Evolutionary conservation across 2,329 filamentous ascomycete species (phyloP).

Genomic region (Pezicula carpinea): DNA sequence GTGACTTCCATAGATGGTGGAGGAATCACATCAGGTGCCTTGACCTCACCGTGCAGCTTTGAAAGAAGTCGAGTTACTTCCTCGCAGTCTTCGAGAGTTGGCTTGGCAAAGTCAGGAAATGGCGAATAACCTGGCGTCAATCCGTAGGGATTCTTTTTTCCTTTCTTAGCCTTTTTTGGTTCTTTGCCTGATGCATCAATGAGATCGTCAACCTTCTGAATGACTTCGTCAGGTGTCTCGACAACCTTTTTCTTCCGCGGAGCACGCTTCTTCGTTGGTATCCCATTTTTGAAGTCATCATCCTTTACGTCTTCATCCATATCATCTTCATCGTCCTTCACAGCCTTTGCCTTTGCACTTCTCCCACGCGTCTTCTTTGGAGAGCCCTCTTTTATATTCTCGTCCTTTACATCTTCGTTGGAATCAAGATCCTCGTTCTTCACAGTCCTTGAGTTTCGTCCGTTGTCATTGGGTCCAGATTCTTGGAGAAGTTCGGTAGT

Average conservation of each 20-base stretch:
- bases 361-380: not conserved
- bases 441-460: no score
- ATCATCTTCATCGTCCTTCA: not conserved
- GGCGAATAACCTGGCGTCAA: constrained; percentile 55
- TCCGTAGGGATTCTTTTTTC: constrained; percentile 41
- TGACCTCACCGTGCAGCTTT: constrained; percentile 59
- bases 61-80: constrained; percentile 64
- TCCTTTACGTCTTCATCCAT: not conserved
- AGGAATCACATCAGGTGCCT: constrained; percentile 62
- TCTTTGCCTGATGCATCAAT: constrained; percentile 3
- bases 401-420: not conserved
- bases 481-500: no score
- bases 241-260: constrained; percentile 5
- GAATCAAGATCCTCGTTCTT: not conserved
- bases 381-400: no score
- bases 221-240: constrained; percentile 7
- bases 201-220: constrained; percentile 9
- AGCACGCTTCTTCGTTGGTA: constrained; percentile 2
- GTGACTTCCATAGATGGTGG: constrained; percentile 65
- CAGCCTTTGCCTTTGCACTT: not conserved
- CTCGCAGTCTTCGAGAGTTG: constrained; percentile 64
- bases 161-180: constrained; percentile 15
- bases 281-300: not conserved
- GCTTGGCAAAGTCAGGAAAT: constrained; percentile 62
- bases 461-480: no score